Percentiles rank a stretch among this genome's conserved stretches.
These are phyloP conservation scores for Malus hybrid DNA, from an alignment of 331 rosid species.

Conservation along the genomic window DNA sequence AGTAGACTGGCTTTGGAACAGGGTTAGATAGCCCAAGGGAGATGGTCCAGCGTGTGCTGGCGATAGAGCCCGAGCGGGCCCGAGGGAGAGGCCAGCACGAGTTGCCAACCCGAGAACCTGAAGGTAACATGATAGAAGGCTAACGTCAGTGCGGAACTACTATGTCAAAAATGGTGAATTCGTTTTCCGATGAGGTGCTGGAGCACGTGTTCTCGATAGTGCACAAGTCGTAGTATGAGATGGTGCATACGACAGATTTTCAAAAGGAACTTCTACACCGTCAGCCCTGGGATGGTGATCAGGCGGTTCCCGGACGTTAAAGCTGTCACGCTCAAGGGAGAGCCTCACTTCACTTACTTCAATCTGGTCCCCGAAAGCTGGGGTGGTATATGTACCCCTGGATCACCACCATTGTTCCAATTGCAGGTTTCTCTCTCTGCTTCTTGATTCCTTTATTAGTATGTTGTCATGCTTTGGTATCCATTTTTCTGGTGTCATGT, in stretches of 20 bases:
- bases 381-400: constrained; percentile 72
- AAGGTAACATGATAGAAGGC: too few species aligned
- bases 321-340: constrained; percentile 71
- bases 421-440: constrained; percentile 55
- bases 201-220: constrained; percentile 79
- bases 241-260: constrained; percentile 70
- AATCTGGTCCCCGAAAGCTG: constrained; percentile 85
- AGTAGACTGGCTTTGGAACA: too few species aligned
- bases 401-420: constrained; percentile 66
- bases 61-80: too few species aligned
- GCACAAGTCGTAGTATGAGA: constrained; percentile 85
- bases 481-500: too few species aligned
- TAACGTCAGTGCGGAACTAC: too few species aligned
- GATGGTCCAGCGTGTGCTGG: too few species aligned
- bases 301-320: constrained; percentile 77
- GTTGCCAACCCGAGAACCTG: too few species aligned
- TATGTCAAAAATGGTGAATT: constrained; percentile 52
- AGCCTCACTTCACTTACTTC: constrained; percentile 94
- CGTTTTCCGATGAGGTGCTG: constrained; percentile 78
- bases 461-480: too few species aligned
- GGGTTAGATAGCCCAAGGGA: too few species aligned
- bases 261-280: constrained; percentile 80
- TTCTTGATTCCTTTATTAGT: not conserved
- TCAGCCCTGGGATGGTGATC: constrained; percentile 55
- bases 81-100: too few species aligned